A percentile compares a stretch with the other conserved stretches of the same genome.
phyloP scores from a whole-genome alignment of 192 early-diverging fungal species.

The Coemansia sp. region DNA sequence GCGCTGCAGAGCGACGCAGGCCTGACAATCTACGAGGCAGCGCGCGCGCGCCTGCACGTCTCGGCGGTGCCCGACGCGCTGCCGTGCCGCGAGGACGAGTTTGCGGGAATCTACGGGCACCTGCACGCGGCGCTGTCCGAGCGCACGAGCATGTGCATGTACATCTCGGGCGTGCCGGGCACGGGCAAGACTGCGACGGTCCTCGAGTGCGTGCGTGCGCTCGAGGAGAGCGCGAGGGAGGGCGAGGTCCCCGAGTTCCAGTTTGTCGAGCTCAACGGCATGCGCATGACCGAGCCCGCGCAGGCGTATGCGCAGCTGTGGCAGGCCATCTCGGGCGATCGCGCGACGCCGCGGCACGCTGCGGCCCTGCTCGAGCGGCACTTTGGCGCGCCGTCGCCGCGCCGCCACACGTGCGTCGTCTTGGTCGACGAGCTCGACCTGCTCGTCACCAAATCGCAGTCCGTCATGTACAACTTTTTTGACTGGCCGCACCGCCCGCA shows the following conservation, averaged over 20 bases:
- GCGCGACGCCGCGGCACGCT: conserved; percentile 73
- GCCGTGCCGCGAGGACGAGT: conserved; percentile 94
- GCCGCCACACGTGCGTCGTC: conserved; percentile 59
- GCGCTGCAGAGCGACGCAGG: conserved; percentile 11
- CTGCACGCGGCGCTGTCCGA: conserved; percentile 80
- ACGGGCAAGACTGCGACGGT: conserved; percentile 98
- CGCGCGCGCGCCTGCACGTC: conserved; percentile 80
- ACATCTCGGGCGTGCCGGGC: conserved; percentile 95
- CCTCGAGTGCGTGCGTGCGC: conserved; percentile 71
- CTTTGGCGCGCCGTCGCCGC: conserved; percentile 58
- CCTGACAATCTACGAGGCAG: conserved; percentile 59
- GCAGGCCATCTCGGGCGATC: conserved; percentile 59
- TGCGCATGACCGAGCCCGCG: conserved; percentile 91
- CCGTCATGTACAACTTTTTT: conserved; percentile 98
- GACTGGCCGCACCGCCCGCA: conserved; percentile 89
- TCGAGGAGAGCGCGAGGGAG: conserved; percentile 58
- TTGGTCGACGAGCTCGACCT: conserved; percentile 97
- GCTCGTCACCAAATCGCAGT: conserved; percentile 86
- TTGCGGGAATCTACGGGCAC: conserved; percentile 72
- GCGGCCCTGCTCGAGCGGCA: conserved; percentile 69
- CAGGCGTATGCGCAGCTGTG: conserved; percentile 86
- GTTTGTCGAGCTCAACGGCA: conserved; percentile 96
- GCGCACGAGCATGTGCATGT: conserved; percentile 80
- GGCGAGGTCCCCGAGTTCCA: conserved; percentile 71
- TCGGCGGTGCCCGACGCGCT: conserved; percentile 85